phyloP scores from a whole-genome alignment of 352 stramenopile genomes.

The Phytophthora litchii region DNA sequence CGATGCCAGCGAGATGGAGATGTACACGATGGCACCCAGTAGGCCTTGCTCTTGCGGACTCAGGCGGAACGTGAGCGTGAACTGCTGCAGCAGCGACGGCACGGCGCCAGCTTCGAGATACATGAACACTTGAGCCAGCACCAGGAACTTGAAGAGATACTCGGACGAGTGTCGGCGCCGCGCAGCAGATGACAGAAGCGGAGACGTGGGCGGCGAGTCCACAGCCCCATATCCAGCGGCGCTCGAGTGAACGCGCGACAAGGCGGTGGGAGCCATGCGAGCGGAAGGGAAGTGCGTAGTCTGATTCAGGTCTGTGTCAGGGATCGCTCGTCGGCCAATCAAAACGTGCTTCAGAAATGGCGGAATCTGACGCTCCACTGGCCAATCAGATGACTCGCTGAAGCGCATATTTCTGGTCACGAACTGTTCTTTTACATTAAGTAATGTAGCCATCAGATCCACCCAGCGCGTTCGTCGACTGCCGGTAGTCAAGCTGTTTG shows the following conservation, averaged over 20 bases:
- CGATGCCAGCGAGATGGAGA: constrained; percentile 79
- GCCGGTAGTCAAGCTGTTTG: too few species aligned
- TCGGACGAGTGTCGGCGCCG: constrained; percentile 32
- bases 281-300: constrained; percentile 10
- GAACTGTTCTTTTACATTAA: constrained; percentile 2
- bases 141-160: constrained; percentile 88
- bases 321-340: constrained; percentile 19
- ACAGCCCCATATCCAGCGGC: constrained; percentile 35
- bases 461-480: too few species aligned
- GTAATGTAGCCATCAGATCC: constrained; percentile 20
- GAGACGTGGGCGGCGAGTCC: constrained; percentile 23
- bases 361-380: constrained; percentile 1
- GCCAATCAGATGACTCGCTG: too few species aligned
- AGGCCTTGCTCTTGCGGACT: constrained; percentile 82
- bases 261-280: constrained; percentile 26
- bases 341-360: constrained; percentile 22
- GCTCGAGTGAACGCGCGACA: constrained; percentile 32
- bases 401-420: too few species aligned
- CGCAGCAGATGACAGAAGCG: constrained; percentile 19
- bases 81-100: constrained; percentile 81
- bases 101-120: constrained; percentile 88
- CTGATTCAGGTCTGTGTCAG: constrained; percentile 20
- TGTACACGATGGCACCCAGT: constrained; percentile 84
- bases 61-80: constrained; percentile 79
- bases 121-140: constrained; percentile 87